Base-by-base conservation (phyloP, 306 rosid genomes). In the Spatholobus suberectus region DNA sequence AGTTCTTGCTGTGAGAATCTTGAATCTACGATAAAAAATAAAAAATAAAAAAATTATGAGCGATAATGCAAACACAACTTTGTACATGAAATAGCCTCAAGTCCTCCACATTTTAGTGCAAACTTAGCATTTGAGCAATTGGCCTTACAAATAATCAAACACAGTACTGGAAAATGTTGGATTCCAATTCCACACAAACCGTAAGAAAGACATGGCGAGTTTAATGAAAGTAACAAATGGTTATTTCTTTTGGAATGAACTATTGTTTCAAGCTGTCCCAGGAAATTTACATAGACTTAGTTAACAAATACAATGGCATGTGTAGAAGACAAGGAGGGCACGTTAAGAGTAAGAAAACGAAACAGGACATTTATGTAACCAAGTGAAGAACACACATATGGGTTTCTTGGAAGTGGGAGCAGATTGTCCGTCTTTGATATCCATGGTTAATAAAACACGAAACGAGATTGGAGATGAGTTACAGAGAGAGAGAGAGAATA, bases 1-100 rank as follows among this genome's bases (percentile, higher is more conserved):
- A 88, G 89, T 23, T 82, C 90, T 88, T 88, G 89, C 37, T 88
- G 90, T 52, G 90, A 79, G 77, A 88, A 88, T 71, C 5, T 46
- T 62, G 89, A 75, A 82, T 88, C 90, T 85, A 62, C 79, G 49
- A 18, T n/a, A 3, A 73, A 73, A 26, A 8, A 18, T n/a, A 3
- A 73, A 73, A 26, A 8, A 58, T 29, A 72, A 43, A 7, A 0
- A 79, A 41, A 79, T 14, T 44, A 43, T 23, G 18, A 69, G 59
- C 43, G 2, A 49, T 55, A 51, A 35, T 59, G 14, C 17, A 38
- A 65, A 41, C 27, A 70, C 35, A 34, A 62, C 3, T 46, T 63
- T 12, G 1, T 29, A 47, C 70, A 55, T 67, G 17, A 37, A 66
- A 37, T 17, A 17, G 11, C 70, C 43, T 11, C 4, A 61, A 61